A percentile compares a stretch with the other conserved stretches of the same genome.
Evolutionary conservation across 306 rosid species (phyloP).

Genomic region (Sphenostylis stenocarpa): DNA sequence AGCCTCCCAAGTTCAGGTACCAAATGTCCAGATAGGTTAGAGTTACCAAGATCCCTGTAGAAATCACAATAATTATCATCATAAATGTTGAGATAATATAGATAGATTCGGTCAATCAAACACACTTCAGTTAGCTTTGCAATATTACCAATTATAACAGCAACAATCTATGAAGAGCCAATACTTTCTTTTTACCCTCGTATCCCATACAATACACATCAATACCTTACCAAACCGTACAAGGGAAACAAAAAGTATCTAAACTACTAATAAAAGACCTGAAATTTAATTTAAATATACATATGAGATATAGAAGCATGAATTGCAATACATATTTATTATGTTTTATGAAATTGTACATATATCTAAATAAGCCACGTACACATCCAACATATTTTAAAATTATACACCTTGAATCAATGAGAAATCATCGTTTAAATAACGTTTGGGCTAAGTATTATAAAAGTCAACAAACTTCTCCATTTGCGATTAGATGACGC

Average conservation of each 20-base stretch:
- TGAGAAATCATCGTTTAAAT: background rate
- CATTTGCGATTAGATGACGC: background rate
- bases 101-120: slow-evolving; percentile 5
- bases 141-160: no score
- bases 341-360: background rate
- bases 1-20: slow-evolving; percentile 87
- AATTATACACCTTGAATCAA: background rate
- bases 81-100: background rate
- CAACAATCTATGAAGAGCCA: background rate
- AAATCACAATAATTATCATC: slow-evolving; percentile 24
- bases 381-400: background rate
- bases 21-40: slow-evolving; percentile 90
- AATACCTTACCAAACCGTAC: background rate
- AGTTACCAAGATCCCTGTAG: slow-evolving; percentile 90
- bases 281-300: background rate
- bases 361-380: background rate
- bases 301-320: background rate
- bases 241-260: background rate
- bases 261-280: background rate
- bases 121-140: background rate
- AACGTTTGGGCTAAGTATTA: background rate
- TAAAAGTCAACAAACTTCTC: background rate
- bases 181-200: background rate
- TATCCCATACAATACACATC: background rate
- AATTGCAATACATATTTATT: background rate